Conservation (phyloP, 2,329 filamentous ascomycete genomes). For the Pseudocercospora pini-densiflorae region DNA sequence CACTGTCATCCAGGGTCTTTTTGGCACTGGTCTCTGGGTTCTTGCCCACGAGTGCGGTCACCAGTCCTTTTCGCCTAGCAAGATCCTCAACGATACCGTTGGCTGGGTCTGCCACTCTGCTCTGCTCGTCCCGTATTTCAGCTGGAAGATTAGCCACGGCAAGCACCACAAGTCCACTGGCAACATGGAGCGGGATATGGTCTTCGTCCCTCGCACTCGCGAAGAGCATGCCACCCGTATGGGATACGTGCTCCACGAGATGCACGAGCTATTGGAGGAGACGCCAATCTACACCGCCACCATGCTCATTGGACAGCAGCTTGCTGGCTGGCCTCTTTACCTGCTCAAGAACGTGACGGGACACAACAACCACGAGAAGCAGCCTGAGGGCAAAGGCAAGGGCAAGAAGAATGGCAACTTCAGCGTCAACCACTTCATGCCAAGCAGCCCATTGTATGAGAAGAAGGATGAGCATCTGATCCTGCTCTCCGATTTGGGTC, state of each 20-base stretch:
- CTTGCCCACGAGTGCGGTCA: constrained; percentile 98
- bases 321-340: constrained; percentile 93
- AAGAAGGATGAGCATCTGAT: constrained; percentile 88
- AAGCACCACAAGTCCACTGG: constrained; percentile 99
- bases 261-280: constrained; percentile 90
- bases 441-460: constrained; percentile 87
- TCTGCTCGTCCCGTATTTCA: constrained; percentile 95
- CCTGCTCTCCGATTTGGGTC: constrained; percentile 81
- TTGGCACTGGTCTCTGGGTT: constrained; percentile 94
- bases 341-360: constrained; percentile 90
- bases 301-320: constrained; percentile 80
- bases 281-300: constrained; percentile 81
- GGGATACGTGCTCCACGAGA: constrained; percentile 76
- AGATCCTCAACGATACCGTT: constrained; percentile 85
- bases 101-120: constrained; percentile 90
- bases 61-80: constrained; percentile 93
- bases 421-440: constrained; percentile 95
- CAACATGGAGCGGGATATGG: constrained; percentile 98
- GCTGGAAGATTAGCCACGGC: constrained; percentile 98
- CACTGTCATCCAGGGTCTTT: constrained; percentile 86
- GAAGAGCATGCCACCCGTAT: constrained; percentile 77
- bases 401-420: constrained; percentile 85
- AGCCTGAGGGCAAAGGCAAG: constrained; percentile 89
- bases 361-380: constrained; percentile 90
- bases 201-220: constrained; percentile 93